Conservation (phyloP, 2,329 filamentous ascomycete species). For the Eutypella sp. region DNA sequence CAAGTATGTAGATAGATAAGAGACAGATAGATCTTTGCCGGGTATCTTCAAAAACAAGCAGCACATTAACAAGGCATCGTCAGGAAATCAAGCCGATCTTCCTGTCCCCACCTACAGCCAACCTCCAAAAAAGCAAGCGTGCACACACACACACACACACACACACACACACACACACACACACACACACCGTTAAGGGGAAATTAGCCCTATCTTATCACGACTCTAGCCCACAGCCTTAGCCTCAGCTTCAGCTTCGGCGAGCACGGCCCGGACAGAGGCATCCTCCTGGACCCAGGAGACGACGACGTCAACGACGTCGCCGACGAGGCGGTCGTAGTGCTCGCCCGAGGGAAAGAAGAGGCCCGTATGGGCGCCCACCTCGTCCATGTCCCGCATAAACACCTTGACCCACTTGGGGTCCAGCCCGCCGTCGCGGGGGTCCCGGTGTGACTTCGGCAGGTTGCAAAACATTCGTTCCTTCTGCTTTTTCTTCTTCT, state of each 20-base stretch:
- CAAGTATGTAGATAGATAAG: too few species aligned
- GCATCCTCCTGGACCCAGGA: conserved; percentile 65
- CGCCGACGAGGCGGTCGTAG: conserved; percentile 72
- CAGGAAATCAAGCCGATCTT: too few species aligned
- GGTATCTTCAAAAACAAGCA: too few species aligned
- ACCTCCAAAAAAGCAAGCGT: too few species aligned
- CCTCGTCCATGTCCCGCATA: conserved; percentile 81
- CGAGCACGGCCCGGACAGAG: conserved; percentile 36
- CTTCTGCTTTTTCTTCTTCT: conserved; percentile 50
- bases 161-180: too few species aligned
- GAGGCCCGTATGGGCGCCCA: conserved; percentile 77
- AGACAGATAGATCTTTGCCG: too few species aligned
- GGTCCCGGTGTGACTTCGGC: conserved; percentile 42
- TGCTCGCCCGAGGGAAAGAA: conserved; percentile 70
- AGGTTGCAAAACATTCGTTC: conserved; percentile 76
- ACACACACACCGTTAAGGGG: too few species aligned
- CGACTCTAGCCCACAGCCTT: not conserved
- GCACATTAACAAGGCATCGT: too few species aligned
- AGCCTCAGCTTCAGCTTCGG: conserved; percentile 1
- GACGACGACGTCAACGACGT: conserved; percentile 62
- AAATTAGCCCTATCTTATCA: too few species aligned
- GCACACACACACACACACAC: too few species aligned
- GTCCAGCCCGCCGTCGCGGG: conserved; percentile 56
- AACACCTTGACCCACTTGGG: conserved; percentile 71
- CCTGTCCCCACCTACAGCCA: too few species aligned